Conservation (phyloP, 441 rosid species). For the Biscutella laevigata region DNA sequence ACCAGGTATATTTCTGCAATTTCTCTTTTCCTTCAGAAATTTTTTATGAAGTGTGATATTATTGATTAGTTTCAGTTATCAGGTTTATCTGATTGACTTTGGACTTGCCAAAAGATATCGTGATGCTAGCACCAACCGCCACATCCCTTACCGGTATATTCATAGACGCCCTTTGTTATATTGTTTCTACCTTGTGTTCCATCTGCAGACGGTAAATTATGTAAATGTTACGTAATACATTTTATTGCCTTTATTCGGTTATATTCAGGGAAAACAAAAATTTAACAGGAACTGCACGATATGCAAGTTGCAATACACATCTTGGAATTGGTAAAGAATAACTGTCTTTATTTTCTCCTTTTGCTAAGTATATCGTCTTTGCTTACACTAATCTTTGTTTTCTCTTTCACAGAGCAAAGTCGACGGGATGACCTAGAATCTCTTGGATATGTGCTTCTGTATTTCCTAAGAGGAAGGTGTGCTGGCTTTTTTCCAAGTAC, state of each 20-base stretch:
- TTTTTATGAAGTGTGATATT: background rate
- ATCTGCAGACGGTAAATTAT: background rate
- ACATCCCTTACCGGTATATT: conserved; percentile 63
- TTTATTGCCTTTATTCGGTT: background rate
- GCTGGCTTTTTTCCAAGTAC: conserved; percentile 10
- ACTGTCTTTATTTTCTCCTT: conserved; percentile 1
- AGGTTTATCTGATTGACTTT: conserved; percentile 68
- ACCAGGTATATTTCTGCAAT: conserved; percentile 45
- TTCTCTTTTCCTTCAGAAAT: background rate
- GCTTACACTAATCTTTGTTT: conserved; percentile 9
- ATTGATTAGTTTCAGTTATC: conserved; percentile 8
- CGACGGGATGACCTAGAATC: conserved; percentile 69
- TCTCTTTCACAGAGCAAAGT: conserved; percentile 47
- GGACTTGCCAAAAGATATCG: conserved; percentile 75
- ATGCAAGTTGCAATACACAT: conserved; percentile 73
- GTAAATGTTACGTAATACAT: background rate
- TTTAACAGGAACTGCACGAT: conserved; percentile 66
- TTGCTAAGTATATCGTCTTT: background rate
- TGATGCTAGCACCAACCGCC: conserved; percentile 55
- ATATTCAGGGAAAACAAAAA: conserved; percentile 55
- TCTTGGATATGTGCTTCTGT: conserved; percentile 56
- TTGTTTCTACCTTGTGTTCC: background rate
- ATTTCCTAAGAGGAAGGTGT: conserved; percentile 64
- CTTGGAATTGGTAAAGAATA: conserved; percentile 54
- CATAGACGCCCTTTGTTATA: background rate